phyloP scores from a whole-genome alignment of 371 early-diverging fungal species.

The Umbelopsis sp. region DNA sequence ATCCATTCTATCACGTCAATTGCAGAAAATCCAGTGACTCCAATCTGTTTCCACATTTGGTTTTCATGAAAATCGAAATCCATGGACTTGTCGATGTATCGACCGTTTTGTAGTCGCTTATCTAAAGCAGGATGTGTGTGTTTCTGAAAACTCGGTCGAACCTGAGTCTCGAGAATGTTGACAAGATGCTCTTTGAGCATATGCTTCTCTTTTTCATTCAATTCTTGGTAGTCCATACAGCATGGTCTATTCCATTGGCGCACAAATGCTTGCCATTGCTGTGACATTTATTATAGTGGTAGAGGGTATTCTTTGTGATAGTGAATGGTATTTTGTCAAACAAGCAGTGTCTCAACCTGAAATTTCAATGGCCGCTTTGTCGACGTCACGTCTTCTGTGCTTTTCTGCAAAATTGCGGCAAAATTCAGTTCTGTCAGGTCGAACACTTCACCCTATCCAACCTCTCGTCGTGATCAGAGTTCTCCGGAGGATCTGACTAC shows the following conservation, averaged over 20 bases:
- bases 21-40: conserved; percentile 22
- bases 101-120: conserved; percentile 19
- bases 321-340: background rate
- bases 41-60: conserved; percentile 34
- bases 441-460: background rate
- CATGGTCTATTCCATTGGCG: background rate
- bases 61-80: conserved; percentile 28
- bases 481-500: conserved; percentile 8
- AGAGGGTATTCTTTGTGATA: background rate
- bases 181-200: conserved; percentile 22
- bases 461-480: conserved; percentile 3
- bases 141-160: conserved; percentile 28
- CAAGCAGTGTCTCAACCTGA: background rate
- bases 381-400: conserved; percentile 17
- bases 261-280: background rate
- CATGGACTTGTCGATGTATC: conserved; percentile 29
- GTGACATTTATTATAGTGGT: background rate
- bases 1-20: conserved; percentile 33
- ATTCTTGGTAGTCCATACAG: background rate
- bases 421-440: background rate
- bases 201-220: conserved; percentile 23
- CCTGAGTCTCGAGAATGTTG: conserved; percentile 22
- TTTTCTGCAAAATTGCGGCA: conserved; percentile 6
- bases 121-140: conserved; percentile 24
- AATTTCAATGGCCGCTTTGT: conserved; percentile 16